Evolutionary conservation across 768 basidiomycete genomes (phyloP), one percentile per base, ranked within the genome.

Genomic region (Lepiota brunneoincarnata): DNA sequence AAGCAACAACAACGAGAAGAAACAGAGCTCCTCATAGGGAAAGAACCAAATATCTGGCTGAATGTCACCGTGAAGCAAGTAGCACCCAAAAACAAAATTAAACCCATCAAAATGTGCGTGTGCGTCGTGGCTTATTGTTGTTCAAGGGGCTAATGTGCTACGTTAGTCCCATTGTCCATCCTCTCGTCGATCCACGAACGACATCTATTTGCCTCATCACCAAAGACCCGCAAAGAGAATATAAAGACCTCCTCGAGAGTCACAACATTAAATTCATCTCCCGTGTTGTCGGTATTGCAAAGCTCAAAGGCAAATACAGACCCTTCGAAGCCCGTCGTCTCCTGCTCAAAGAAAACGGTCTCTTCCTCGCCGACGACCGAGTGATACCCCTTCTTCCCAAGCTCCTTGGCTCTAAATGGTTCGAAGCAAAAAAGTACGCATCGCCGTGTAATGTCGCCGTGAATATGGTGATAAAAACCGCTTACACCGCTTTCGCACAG

Each of bases 201-300:
- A 84, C 83, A 5, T 71, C 88, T 9, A 78, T 99, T 47, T 98
- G 95, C 69, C 77, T 99, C 47, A 88, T 99, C 69, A 89, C 89
- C 47, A 98, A 98, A 72, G 92, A 96, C 67, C 96, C 96, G 1
- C 96, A 98, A 63, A 77, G 96, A 41, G 80, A 93, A 66, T 99
- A 98, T 79, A 99, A 99, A 69, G 92, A 96, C 66, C 85, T 97
- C 10, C 76, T 99, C 6, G 86, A 84, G 43, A 71, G 73, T 45
- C 75, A 90, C 41, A 79, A 83, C 46, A 84, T 99, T 75, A 89
- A 87, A 61, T 99, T 98, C 61, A 87, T 99, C 65, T 86, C 83
- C 23, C 79, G 94, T 34, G 93, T 98, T 35, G 91, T 98, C 43
- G 96, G 93, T 15, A 72, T 98, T 41, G 79, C 79, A 57, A 98